Percentiles rank a stretch among this genome's conserved stretches.
Conservation (phyloP, 345 rosid species). For the Linum tenue region DNA sequence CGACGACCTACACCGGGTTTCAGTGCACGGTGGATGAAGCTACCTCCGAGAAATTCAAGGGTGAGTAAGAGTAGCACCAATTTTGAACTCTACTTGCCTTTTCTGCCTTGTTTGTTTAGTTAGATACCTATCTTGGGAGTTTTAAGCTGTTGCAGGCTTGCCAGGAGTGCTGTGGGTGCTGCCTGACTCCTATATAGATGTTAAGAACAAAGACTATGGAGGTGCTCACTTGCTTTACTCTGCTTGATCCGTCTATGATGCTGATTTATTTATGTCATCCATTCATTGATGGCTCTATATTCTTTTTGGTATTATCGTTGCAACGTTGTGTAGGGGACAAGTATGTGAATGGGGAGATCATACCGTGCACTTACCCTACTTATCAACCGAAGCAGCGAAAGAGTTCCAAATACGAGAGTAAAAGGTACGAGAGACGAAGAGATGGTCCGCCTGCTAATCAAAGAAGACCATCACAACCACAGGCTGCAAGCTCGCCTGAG, state of each 20-base stretch:
- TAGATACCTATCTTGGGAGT: neutral
- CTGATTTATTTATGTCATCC: neutral
- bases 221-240: constrained; percentile 29
- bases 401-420: constrained; percentile 46
- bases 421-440: constrained; percentile 69
- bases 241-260: neutral
- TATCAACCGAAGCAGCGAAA: constrained; percentile 79
- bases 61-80: constrained; percentile 19
- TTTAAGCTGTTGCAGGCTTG: constrained; percentile 42
- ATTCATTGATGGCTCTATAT: neutral
- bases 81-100: neutral
- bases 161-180: constrained; percentile 98
- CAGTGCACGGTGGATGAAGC: constrained; percentile 81
- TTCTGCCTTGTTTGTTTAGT: neutral
- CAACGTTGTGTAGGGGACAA: constrained; percentile 52
- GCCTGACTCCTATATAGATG: constrained; percentile 92
- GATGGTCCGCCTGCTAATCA: constrained; percentile 76
- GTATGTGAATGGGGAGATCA: constrained; percentile 86
- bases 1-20: constrained; percentile 88
- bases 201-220: constrained; percentile 97
- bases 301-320: neutral
- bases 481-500: constrained; percentile 27
- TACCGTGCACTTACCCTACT: constrained; percentile 84
- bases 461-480: constrained; percentile 42
- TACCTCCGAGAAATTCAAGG: constrained; percentile 86